Percentiles rank a stretch among this genome's conserved stretches.
Conservation (phyloP, 1,284 basidiomycete genomes). For the Heterobasidion annosum region DNA sequence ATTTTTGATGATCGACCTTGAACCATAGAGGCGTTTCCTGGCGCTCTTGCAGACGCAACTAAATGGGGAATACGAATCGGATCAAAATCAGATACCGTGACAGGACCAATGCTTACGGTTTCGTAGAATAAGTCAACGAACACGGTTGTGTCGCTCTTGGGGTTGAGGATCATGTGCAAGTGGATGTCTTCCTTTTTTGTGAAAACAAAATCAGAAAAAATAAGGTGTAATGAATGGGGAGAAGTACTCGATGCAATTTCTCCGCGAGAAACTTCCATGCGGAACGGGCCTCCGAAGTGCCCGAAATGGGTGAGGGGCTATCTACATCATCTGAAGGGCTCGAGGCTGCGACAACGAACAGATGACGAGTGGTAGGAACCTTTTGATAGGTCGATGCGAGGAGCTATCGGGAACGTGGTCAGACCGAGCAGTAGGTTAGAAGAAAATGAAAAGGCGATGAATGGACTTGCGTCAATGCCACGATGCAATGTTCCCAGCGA, state of each 20-base stretch:
- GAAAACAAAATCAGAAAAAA: conserved; percentile 1
- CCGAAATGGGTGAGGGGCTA: conserved; percentile 25
- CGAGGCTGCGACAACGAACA: conserved; percentile 48
- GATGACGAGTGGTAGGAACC: conserved; percentile 35
- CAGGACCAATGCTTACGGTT: conserved; percentile 31
- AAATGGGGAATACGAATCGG: background rate
- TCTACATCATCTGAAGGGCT: conserved; percentile 24
- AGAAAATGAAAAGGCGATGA: background rate
- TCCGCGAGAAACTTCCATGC: conserved; percentile 32
- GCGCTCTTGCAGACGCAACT: conserved; percentile 20
- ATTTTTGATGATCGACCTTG: conserved; percentile 20
- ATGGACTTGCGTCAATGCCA: conserved; percentile 33
- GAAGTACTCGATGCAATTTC: conserved; percentile 35
- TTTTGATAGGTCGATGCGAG: conserved; percentile 27
- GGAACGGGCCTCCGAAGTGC: conserved; percentile 23
- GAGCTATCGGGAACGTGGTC: conserved; percentile 19
- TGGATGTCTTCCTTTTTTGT: conserved; percentile 39
- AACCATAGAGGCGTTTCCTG: conserved; percentile 28
- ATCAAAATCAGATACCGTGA: background rate
- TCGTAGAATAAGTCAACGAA: conserved; percentile 43
- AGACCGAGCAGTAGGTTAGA: conserved; percentile 5
- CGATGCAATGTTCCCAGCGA: conserved; percentile 30
- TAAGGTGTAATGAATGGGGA: background rate
- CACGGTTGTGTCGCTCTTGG: conserved; percentile 31
- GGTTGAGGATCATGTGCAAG: conserved; percentile 47